Conservation (phyloP, 805 yeast species). For the Barnettozyma populi region DNA sequence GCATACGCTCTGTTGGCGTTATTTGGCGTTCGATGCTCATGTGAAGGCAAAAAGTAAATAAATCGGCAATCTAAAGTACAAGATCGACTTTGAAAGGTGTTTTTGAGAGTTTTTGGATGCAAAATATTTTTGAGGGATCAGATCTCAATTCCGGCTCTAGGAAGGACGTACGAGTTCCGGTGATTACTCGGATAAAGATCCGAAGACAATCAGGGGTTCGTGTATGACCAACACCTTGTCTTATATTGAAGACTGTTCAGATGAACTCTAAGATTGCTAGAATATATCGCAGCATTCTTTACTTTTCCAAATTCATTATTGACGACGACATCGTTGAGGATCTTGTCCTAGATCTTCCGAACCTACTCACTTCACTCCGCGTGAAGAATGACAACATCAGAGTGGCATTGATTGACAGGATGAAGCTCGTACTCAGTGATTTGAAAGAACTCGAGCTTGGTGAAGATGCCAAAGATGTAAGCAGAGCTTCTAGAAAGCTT, state of each 20-base stretch:
- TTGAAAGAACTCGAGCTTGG: background rate
- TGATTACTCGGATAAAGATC: no score
- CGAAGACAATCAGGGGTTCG: no score
- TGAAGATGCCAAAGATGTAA: background rate
- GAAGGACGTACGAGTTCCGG: no score
- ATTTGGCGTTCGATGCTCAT: constrained; percentile 27
- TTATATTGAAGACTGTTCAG: no score
- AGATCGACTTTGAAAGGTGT: no score
- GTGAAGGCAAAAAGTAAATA: background rate
- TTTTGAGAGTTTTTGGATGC: no score
- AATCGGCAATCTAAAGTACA: no score
- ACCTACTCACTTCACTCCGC: background rate
- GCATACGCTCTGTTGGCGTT: constrained; percentile 57
- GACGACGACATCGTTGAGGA: background rate
- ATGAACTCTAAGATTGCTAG: background rate
- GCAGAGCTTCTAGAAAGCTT: constrained; percentile 9
- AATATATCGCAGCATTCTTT: constrained; percentile 3
- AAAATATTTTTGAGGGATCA: no score
- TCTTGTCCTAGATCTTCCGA: background rate
- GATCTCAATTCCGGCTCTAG: no score
- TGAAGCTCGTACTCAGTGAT: constrained; percentile 1
- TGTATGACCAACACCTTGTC: no score
- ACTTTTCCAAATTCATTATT: constrained; percentile 4
- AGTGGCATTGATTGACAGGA: constrained; percentile 3
- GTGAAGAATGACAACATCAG: constrained; percentile 2